phyloP scores from a whole-genome alignment of 108 stramenopile species.

The Stephanodiscus triporus region DNA sequence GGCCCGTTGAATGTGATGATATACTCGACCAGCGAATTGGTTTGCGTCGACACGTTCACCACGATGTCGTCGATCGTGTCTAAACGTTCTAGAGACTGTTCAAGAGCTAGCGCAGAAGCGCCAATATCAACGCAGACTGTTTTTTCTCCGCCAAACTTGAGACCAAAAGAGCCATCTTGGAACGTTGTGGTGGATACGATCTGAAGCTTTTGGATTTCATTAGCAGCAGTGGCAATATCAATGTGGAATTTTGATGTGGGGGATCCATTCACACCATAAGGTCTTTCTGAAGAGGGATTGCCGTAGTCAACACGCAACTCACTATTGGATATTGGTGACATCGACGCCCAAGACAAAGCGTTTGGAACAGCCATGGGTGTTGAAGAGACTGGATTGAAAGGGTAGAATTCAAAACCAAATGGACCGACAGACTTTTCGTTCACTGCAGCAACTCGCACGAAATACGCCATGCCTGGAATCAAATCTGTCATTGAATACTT shows the following conservation, averaged over 20 bases:
- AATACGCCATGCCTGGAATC: constrained; percentile 53
- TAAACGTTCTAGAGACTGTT: constrained; percentile 59
- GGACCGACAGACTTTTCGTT: constrained; percentile 46
- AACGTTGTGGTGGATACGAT: constrained; percentile 13
- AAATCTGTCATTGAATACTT: constrained; percentile 37
- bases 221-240: constrained; percentile 41
- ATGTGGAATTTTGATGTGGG: constrained; percentile 49
- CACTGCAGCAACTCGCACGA: constrained; percentile 56
- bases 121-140: constrained; percentile 56
- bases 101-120: constrained; percentile 42
- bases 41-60: constrained; percentile 27
- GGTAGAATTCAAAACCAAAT: constrained; percentile 49
- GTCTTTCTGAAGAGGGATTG: constrained; percentile 49
- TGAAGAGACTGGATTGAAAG: constrained; percentile 35
- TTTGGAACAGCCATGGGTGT: constrained; percentile 43
- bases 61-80: constrained; percentile 54
- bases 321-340: constrained; percentile 21
- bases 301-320: constrained; percentile 56
- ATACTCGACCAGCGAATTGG: constrained; percentile 8
- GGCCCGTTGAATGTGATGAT: constrained; percentile 26
- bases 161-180: constrained; percentile 55
- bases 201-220: constrained; percentile 28
- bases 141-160: constrained; percentile 59
- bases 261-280: constrained; percentile 54
- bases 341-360: constrained; percentile 36